Base-by-base conservation (phyloP, 2,329 filamentous ascomycete species). In the Penicillium sp. region DNA sequence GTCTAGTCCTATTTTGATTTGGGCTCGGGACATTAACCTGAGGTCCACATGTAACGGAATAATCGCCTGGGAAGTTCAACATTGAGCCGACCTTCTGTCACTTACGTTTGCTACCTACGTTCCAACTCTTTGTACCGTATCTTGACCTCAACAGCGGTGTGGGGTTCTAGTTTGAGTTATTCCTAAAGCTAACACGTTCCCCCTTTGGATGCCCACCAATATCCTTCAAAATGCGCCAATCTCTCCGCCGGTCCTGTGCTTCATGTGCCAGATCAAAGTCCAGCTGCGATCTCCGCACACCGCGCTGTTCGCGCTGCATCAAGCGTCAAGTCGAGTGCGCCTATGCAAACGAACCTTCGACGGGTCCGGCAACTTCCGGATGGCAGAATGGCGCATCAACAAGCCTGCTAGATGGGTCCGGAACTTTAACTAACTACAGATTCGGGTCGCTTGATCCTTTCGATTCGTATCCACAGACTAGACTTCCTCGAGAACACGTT, bases 201-300 rank as follows among this genome's bases (percentile, higher is more conserved):
- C 44, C n/a, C 23, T 35, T 49, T 42, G 25, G 21, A 31, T 43
- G 36, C 49, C 42, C 44, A 49, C 38, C 31, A 44, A 25, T 42
- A 19, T 39, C n/a, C 31, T 39, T 29, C 53, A 69, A 60, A 57
- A 85, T 85, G 82, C 81, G 79, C 67, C 74, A 73, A 61, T 83
- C 82, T n/a, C 81, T 86, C 55, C 81, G 83, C 43, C 73, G 83
- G 62, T 85, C 83, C 9, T 86, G 83, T 71, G 74, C 76, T 62
- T 78, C 82, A 17, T 86, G 83, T 65, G 82, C 82, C 42, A 83
- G 77, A 64, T 76, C 81, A 5, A 86, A 86, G 64, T 77, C 81
- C 60, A 78, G 80, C 58, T 86, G 83, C 68, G 82, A 85, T 64
- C 78, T 85, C 19, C 74, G 74, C 31, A 82, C 77, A 1, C 83